These are phyloP conservation scores for Corylus heterophylla DNA, from an alignment of 306 rosid genomes.

Conservation along the genomic window DNA sequence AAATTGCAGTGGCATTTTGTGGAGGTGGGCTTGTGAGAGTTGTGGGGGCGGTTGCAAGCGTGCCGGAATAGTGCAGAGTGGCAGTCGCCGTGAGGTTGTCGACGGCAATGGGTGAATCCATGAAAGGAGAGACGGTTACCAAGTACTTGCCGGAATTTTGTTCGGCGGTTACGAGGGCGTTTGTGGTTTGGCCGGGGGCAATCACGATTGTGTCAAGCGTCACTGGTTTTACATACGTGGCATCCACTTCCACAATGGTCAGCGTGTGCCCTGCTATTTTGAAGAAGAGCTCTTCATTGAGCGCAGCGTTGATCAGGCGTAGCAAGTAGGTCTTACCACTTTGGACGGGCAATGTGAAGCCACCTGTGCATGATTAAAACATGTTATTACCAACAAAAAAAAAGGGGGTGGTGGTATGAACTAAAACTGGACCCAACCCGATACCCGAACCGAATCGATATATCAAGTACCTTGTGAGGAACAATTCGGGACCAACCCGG, in stretches of 20 bases:
- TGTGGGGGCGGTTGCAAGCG: conserved; percentile 44
- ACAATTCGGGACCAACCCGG: conserved; percentile 64
- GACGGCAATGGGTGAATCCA: conserved; percentile 67
- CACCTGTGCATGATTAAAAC: conserved; percentile 38
- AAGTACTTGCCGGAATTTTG: conserved; percentile 67
- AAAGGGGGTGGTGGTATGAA: no score
- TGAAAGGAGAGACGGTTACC: conserved; percentile 67
- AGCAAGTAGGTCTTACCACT: conserved; percentile 63
- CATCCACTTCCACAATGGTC: conserved; percentile 82
- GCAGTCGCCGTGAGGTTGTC: conserved; percentile 75
- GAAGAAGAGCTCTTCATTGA: conserved; percentile 95
- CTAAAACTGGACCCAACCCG: no score
- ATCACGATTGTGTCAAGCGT: conserved; percentile 61
- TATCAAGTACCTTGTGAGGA: conserved; percentile 50
- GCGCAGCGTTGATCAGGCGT: conserved; percentile 92
- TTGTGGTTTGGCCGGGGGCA: conserved; percentile 94
- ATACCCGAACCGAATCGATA: no score
- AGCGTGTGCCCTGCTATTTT: conserved; percentile 81
- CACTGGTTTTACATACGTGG: conserved; percentile 78
- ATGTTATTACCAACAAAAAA: background rate
- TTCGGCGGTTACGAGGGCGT: conserved; percentile 56
- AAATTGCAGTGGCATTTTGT: conserved; percentile 64
- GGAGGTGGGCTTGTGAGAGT: conserved; percentile 67
- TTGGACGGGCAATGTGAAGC: conserved; percentile 56
- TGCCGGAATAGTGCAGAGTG: conserved; percentile 60